phyloP scores from a whole-genome alignment of 2,329 filamentous ascomycete species.

The Cladobotryum mycophilum region DNA sequence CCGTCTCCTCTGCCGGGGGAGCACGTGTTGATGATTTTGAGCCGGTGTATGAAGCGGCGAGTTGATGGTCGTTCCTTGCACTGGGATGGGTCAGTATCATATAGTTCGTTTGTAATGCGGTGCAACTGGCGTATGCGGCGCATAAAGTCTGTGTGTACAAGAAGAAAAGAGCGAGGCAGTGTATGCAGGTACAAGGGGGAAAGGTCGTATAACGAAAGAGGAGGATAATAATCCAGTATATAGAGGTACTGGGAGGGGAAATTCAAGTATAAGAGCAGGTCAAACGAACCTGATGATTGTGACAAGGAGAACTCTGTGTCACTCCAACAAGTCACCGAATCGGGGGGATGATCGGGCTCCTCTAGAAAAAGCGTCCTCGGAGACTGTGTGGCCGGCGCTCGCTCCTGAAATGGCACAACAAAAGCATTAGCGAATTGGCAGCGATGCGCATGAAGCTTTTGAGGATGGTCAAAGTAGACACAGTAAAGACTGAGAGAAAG shows the following conservation, averaged over 20 bases:
- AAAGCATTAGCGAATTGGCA: conserved; percentile 11
- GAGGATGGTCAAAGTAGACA: not conserved
- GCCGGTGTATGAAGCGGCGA: not conserved
- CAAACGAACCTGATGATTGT: conserved; percentile 17
- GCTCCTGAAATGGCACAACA: conserved; percentile 11
- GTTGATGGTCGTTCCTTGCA: not conserved
- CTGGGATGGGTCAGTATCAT: not conserved
- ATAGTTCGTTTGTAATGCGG: not conserved
- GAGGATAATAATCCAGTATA: no score
- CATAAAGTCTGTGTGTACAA: not conserved
- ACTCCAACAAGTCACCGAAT: conserved; percentile 12
- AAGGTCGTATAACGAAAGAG: not conserved
- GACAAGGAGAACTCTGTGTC: conserved; percentile 12
- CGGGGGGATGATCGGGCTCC: conserved; percentile 6
- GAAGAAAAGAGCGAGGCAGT: conserved; percentile 1
- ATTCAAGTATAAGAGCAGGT: not conserved
- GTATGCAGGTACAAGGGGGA: not conserved
- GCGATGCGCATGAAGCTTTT: conserved; percentile 7
- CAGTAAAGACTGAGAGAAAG: conserved; percentile 1
- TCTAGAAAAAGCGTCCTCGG: conserved; percentile 6
- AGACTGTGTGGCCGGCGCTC: conserved; percentile 12
- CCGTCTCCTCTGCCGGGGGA: not conserved
- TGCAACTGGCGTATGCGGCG: not conserved
- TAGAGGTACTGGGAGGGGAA: not conserved
- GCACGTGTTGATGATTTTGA: not conserved